Evolutionary conservation across 2,329 filamentous ascomycete genomes (phyloP).

Genomic region (Penicillium sp.): DNA sequence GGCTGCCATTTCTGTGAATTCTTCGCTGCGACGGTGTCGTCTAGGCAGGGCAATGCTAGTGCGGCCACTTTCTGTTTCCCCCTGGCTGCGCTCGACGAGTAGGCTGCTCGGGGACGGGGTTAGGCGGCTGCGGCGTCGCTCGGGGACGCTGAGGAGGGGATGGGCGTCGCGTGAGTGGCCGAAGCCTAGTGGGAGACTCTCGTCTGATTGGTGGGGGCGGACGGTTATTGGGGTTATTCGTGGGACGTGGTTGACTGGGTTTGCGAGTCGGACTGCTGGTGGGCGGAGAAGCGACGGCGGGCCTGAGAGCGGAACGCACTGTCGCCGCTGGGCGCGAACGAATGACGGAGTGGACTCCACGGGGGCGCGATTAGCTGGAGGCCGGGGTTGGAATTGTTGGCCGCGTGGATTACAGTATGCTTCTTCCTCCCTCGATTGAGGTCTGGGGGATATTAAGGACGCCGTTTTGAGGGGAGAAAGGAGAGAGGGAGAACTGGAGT

Average conservation of each 20-base stretch:
- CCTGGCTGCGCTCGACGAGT: constrained; percentile 48
- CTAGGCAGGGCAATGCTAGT: constrained; percentile 54
- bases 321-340: constrained; percentile 22
- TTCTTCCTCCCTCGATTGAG: constrained; percentile 17
- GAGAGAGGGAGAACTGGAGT: neutral
- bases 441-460: constrained; percentile 17
- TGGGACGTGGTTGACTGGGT: constrained; percentile 61
- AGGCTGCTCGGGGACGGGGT: constrained; percentile 48
- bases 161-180: constrained; percentile 49
- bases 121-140: constrained; percentile 55
- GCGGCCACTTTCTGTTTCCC: constrained; percentile 48
- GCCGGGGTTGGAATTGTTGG: constrained; percentile 4
- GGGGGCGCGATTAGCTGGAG: constrained; percentile 9
- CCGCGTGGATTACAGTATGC: neutral
- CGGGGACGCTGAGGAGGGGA: constrained; percentile 57
- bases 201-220: constrained; percentile 35
- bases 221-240: constrained; percentile 51
- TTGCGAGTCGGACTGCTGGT: constrained; percentile 56
- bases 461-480: constrained; percentile 24
- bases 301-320: constrained; percentile 24
- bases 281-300: constrained; percentile 30
- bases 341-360: constrained; percentile 22
- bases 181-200: constrained; percentile 33
- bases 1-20: constrained; percentile 28
- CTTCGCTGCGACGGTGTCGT: constrained; percentile 38